Base-by-base conservation (phyloP, 805 yeast species). In the Wickerhamiella alocasiicola region DNA sequence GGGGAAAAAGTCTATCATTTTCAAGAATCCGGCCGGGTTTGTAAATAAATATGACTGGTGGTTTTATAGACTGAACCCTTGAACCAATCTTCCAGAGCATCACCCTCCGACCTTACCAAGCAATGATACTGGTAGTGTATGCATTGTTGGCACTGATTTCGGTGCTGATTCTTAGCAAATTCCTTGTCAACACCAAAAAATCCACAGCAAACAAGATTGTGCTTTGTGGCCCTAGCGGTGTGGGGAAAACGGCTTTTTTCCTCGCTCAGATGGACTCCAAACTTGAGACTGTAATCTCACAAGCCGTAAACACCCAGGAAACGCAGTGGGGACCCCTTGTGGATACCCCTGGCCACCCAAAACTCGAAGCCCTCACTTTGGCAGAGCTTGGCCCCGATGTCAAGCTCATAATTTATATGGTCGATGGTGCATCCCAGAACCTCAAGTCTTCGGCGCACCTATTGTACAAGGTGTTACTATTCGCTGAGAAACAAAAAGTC, bases 261-360 rank as follows among this genome's bases (percentile, higher is more conserved):
- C 57, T 60, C 18, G 35, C n/a, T 11, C 45, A 48, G 50, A 31
- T 40, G n/a, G 40, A 30, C 26, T 11, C 21, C n/a, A 13, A 28
- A 9, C 39, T 27, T 16, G 23, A 6, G 9, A 27, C 39, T 9
- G 31, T 75, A 2, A 70, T 65, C 32, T 71, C 79, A 0, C 72
- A 70, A 45, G 71, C 65, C 39, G 64, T 70, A n/a, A 71, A 64
- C 51, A 61, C 54, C 49, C 16, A 20, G 9, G 17, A 28, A 13
- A 28, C 39, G 20, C 2, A 11, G 12, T 36, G 39, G 39, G 39
- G 39, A 9, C 9, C 66, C 46, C 57, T 87, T 29, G 67, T 79
- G 39, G 97, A 88, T 53, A 76, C 76, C 46, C 98, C 98, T 2
- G 95, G 96, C n/a, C 85, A 81, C 60, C 62, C 71, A 42, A 84